A percentile compares a stretch with the other conserved stretches of the same genome.
Conservation (phyloP, 495 filamentous ascomycete genomes). For the Talaromyces adpressus region DNA sequence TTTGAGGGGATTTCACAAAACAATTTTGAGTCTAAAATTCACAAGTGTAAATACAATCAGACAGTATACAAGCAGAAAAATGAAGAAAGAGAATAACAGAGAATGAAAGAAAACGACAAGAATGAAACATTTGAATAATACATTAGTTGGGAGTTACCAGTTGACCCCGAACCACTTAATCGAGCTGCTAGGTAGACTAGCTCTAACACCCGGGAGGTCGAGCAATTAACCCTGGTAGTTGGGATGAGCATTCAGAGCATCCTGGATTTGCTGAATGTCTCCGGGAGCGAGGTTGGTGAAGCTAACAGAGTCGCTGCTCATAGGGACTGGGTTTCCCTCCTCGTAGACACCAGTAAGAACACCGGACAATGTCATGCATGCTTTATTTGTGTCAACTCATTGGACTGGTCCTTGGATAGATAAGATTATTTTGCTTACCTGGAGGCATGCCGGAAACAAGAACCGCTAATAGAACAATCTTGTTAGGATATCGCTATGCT, state of each 20-base stretch:
- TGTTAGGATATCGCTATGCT: neutral
- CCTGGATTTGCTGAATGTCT: constrained; percentile 6
- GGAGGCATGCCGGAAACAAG: constrained; percentile 6
- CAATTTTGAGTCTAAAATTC: too few species aligned
- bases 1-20: too few species aligned
- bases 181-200: too few species aligned
- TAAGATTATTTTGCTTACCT: neutral
- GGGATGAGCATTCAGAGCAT: constrained; percentile 9
- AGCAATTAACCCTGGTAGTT: neutral
- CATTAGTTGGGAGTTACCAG: too few species aligned
- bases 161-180: too few species aligned
- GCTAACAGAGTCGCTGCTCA: neutral
- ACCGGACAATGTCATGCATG: constrained; percentile 7
- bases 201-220: neutral
- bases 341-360: constrained; percentile 6
- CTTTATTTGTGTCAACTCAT: neutral
- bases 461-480: neutral
- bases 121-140: too few species aligned
- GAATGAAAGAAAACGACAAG: too few species aligned
- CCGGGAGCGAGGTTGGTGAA: neutral
- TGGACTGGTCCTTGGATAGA: too few species aligned
- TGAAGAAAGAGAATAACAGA: too few species aligned
- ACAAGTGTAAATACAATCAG: too few species aligned
- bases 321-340: constrained; percentile 6
- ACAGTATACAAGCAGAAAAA: too few species aligned